Percentiles rank a stretch among this genome's conserved stretches.
Evolutionary conservation across 345 rosid genomes (phyloP).

Genomic region (Psidium friedrichsthalianum): DNA sequence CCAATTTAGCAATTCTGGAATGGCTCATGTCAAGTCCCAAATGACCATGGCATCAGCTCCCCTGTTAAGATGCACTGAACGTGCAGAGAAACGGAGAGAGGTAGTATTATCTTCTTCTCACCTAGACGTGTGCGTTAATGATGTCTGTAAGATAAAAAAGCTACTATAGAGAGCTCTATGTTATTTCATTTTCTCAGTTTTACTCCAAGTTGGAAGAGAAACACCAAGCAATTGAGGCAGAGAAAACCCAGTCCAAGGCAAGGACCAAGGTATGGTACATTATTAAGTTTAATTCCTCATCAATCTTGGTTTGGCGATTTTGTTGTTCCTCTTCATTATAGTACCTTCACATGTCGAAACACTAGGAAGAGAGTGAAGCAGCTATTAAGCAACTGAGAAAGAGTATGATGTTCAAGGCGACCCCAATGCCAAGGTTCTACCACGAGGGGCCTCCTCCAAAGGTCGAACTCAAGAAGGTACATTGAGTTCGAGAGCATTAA

Average conservation of each 20-base stretch:
- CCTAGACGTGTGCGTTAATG: background rate
- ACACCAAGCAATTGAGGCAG: constrained; percentile 67
- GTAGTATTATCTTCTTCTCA: constrained; percentile 15
- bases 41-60: constrained; percentile 75
- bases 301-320: background rate
- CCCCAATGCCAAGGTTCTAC: constrained; percentile 90
- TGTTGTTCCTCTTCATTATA: background rate
- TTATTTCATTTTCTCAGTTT: constrained; percentile 25
- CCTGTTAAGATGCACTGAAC: constrained; percentile 50
- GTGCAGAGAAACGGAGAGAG: constrained; percentile 85
- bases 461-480: constrained; percentile 79
- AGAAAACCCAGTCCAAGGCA: constrained; percentile 60
- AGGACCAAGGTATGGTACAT: constrained; percentile 52
- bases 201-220: constrained; percentile 73
- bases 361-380: constrained; percentile 86
- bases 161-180: background rate
- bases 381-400: constrained; percentile 80
- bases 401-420: constrained; percentile 67
- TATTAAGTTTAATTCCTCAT: background rate
- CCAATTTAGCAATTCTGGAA: constrained; percentile 38
- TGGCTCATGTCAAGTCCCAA: constrained; percentile 42
- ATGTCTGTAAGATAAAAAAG: background rate
- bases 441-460: constrained; percentile 81
- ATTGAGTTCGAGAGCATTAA: background rate
- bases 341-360: background rate